Conservation (phyloP, 2,329 filamentous ascomycete genomes). For the Cercospora janseana region DNA sequence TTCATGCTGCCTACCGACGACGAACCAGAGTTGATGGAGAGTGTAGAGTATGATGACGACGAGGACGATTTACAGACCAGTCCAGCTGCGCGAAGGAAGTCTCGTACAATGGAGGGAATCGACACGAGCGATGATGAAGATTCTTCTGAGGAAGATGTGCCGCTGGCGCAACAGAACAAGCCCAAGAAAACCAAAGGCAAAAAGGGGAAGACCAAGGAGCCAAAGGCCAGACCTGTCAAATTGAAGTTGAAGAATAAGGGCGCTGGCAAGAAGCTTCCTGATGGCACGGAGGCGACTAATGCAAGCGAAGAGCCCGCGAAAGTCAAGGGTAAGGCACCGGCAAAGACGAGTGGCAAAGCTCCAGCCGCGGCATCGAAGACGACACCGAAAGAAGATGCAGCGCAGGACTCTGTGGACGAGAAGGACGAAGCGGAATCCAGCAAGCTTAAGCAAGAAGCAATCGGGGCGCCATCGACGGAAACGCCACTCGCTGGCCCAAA, state of each 20-base stretch:
- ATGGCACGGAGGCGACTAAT: background rate
- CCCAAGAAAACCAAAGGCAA: slow-evolving; percentile 10
- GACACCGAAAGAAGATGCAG: slow-evolving; percentile 4
- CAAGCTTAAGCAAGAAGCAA: slow-evolving; percentile 27
- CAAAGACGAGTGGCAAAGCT: slow-evolving; percentile 14
- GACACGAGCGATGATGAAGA: slow-evolving; percentile 54
- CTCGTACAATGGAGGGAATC: slow-evolving; percentile 52
- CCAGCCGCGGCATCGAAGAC: slow-evolving; percentile 14
- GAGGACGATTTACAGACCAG: slow-evolving; percentile 16
- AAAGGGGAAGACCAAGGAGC: slow-evolving; percentile 15
- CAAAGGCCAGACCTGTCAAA: slow-evolving; percentile 21
- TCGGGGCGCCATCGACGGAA: slow-evolving; percentile 24
- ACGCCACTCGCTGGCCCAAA: slow-evolving; percentile 7
- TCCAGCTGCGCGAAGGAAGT: slow-evolving; percentile 38
- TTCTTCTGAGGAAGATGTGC: slow-evolving; percentile 16
- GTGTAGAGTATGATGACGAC: slow-evolving; percentile 44
- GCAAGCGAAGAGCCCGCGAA: slow-evolving; percentile 16
- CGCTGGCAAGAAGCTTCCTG: slow-evolving; percentile 13
- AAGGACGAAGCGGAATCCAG: slow-evolving; percentile 12
- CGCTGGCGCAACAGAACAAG: slow-evolving; percentile 13
- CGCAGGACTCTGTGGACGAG: background rate
- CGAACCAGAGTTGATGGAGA: slow-evolving; percentile 36
- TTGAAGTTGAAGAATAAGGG: slow-evolving; percentile 21
- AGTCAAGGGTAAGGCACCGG: slow-evolving; percentile 8
- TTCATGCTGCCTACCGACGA: slow-evolving; percentile 70